phyloP scores from a whole-genome alignment of 768 basidiomycete genomes.

The Saitozyma sp. region DNA sequence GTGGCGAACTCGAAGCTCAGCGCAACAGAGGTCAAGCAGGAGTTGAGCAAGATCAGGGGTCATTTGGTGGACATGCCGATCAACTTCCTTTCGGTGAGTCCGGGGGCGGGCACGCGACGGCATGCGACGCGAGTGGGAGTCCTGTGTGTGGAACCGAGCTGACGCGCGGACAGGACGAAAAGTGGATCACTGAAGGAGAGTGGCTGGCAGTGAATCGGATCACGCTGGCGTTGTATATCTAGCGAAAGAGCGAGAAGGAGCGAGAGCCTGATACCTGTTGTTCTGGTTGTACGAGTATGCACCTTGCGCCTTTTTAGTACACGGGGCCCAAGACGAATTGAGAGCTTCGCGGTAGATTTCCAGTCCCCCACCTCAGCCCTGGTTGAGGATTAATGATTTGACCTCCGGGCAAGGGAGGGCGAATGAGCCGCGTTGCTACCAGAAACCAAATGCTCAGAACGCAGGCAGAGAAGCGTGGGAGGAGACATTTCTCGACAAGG shows the following conservation, averaged over 20 bases:
- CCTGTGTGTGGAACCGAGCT: constrained; percentile 3
- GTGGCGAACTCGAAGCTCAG: constrained; percentile 66
- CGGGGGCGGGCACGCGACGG: not conserved
- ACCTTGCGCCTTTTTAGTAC: too few relatives aligned
- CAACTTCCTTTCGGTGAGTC: constrained; percentile 48
- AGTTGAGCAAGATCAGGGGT: constrained; percentile 61
- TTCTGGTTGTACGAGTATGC: too few relatives aligned
- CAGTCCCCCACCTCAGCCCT: too few relatives aligned
- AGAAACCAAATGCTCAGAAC: too few relatives aligned
- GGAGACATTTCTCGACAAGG: too few relatives aligned
- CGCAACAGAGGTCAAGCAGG: constrained; percentile 70
- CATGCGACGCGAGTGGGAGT: not conserved
- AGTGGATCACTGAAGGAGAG: constrained; percentile 21
- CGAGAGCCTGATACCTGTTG: too few relatives aligned
- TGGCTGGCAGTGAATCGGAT: constrained; percentile 30
- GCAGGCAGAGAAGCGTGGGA: too few relatives aligned
- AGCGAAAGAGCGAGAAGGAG: not conserved
- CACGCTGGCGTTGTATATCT: constrained; percentile 32
- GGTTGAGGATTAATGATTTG: too few relatives aligned
- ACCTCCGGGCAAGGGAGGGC: too few relatives aligned
- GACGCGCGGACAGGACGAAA: constrained; percentile 8
- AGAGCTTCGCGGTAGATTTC: too few relatives aligned
- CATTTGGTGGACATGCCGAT: constrained; percentile 56
- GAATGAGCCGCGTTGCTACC: too few relatives aligned
- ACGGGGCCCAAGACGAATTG: too few relatives aligned